phyloP scores from a whole-genome alignment of 148 eudicot genomes.

The Cornus controversa region DNA sequence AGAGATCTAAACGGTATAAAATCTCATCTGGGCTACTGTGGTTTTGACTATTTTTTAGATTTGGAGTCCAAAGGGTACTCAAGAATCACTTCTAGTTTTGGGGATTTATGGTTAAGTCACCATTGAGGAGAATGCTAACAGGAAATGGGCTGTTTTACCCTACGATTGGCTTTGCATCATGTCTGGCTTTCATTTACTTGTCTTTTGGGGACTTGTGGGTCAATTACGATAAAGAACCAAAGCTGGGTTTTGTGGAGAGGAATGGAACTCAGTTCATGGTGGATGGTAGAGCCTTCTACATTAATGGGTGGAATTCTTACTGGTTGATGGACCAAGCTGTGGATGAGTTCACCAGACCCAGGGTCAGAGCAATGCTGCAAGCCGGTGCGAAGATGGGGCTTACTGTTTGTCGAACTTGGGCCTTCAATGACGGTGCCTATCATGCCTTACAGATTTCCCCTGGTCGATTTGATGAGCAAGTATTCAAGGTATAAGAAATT shows the following conservation, averaged over 20 bases:
- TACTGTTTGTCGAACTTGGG: constrained; percentile 96
- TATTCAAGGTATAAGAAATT: constrained; percentile 54
- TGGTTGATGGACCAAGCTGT: constrained; percentile 97
- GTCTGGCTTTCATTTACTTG: constrained; percentile 59
- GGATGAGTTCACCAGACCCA: constrained; percentile 44
- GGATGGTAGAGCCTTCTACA: constrained; percentile 68
- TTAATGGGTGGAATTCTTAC: constrained; percentile 97
- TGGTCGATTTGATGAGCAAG: constrained; percentile 70
- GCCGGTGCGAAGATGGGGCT: constrained; percentile 89
- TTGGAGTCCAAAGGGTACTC: constrained; percentile 2
- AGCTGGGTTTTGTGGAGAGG: constrained; percentile 70
- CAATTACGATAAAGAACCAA: constrained; percentile 20
- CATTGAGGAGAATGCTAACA: constrained; percentile 36
- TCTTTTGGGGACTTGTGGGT: constrained; percentile 70
- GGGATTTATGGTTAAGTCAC: constrained; percentile 24
- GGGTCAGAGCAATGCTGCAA: constrained; percentile 57
- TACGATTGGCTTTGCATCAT: constrained; percentile 52
- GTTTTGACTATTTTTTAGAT: background rate
- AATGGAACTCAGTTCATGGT: constrained; percentile 78
- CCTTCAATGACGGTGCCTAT: constrained; percentile 83
- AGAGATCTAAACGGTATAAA: constrained; percentile 3
- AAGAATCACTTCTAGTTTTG: constrained; percentile 7
- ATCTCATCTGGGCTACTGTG: constrained; percentile 5
- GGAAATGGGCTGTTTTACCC: constrained; percentile 70
- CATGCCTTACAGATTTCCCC: constrained; percentile 94